Evolutionary conservation across 768 basidiomycete genomes (phyloP).

Genomic region (Hemileccinum impolitum): DNA sequence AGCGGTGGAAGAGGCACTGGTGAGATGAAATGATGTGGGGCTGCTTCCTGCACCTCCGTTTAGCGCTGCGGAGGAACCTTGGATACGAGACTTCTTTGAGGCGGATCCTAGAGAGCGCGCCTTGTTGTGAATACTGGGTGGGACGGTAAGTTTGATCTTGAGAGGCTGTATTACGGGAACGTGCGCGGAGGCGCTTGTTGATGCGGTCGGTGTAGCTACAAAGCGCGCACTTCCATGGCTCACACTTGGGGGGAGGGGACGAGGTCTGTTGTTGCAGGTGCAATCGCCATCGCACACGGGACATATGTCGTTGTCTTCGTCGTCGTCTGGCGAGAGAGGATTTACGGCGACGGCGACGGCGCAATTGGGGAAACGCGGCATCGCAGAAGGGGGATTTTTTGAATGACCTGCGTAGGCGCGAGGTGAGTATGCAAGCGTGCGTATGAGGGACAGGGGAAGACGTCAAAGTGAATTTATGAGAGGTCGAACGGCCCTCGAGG

Average conservation of each 20-base stretch:
- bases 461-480: constrained; percentile 26
- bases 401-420: constrained; percentile 32
- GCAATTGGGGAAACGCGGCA: constrained; percentile 69
- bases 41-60: constrained; percentile 36
- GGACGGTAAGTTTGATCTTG: constrained; percentile 74
- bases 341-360: constrained; percentile 51
- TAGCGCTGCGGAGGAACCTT: constrained; percentile 31
- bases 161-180: constrained; percentile 36
- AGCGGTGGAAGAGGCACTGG: constrained; percentile 24
- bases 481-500: constrained; percentile 15
- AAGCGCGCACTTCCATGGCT: constrained; percentile 36
- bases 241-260: constrained; percentile 29
- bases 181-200: constrained; percentile 32
- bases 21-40: constrained; percentile 12
- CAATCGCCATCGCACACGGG: constrained; percentile 90
- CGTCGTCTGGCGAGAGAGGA: constrained; percentile 44
- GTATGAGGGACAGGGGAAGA: constrained; percentile 21
- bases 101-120: constrained; percentile 27
- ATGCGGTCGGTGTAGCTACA: constrained; percentile 37
- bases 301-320: constrained; percentile 85
- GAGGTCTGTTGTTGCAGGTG: constrained; percentile 60
- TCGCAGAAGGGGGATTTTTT: constrained; percentile 55
- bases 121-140: constrained; percentile 51
- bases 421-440: constrained; percentile 25
- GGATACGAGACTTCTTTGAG: constrained; percentile 28